Base-by-base conservation (phyloP, 139 green algal genomes). In the Asterochloris sp. region DNA sequence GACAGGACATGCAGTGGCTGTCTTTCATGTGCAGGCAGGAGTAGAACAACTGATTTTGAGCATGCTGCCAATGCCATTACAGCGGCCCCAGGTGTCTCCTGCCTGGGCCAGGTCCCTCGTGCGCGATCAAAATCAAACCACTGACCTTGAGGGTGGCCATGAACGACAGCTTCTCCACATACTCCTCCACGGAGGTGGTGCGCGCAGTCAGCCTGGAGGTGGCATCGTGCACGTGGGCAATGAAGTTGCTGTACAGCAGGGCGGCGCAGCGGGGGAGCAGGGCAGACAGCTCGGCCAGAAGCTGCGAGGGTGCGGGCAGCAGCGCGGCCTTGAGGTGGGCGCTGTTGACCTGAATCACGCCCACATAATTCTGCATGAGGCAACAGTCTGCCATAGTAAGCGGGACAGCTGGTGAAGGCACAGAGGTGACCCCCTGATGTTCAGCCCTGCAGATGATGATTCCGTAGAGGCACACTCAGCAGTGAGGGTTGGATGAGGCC, bases 121-220 rank as follows among this genome's bases (percentile, higher is more conserved):
- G 74, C 17, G 17, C 29, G 27, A 78, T 10, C 28, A 66, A 4
- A 29, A 1, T 69, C 21, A 28, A 73, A 21, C 88, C 77, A 64
- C 80, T 82, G 62, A 86, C 90, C 76, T 91, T 71, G 6, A 84
- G 66, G 69, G 86, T 69, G 0, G 76, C 84, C 80, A 96, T 73
- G 85, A 94, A 94, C 28, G 84, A 71, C 12, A 95, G 77, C 81
- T 95, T 92, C 19, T 90, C 90, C 29, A 96, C 93, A 74, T 94
- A 96, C 24, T 96, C 93, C 87, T 95, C 93, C 69, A 94, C 90
- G 9, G 78, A 78, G 63, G 15, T 82, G 67, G 85, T 90, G 78
- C 16, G 19, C 73, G 69, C 69, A 79, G 78, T 83, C 82, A 97
- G 87, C 28, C 76, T 54, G 24, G 79, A 84, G 17, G 89, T 92